These are phyloP conservation scores for Infundibulicybe gibba DNA, from an alignment of 768 basidiomycete genomes.

Conservation along the genomic window DNA sequence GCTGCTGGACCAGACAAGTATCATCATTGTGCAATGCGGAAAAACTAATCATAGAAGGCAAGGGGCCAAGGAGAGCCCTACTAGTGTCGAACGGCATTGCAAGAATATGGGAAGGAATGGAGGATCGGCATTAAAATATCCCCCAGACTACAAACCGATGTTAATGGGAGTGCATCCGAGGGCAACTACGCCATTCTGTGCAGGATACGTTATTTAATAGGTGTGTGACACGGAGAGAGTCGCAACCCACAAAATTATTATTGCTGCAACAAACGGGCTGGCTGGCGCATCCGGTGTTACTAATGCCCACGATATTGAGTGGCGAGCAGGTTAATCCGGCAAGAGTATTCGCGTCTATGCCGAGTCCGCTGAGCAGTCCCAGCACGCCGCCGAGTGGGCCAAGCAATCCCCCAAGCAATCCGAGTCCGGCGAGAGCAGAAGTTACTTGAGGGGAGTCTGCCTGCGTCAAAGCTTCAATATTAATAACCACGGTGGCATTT, in stretches of 20 bases:
- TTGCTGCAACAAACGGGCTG: conserved; percentile 15
- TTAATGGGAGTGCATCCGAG: conserved; percentile 14
- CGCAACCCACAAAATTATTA: conserved; percentile 9
- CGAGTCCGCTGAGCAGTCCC: neutral
- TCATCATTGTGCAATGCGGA: too few relatives aligned
- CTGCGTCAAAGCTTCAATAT: neutral
- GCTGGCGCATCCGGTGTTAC: conserved; percentile 1
- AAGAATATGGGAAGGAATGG: too few relatives aligned
- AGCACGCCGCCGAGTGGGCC: neutral
- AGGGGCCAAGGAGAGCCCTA: too few relatives aligned
- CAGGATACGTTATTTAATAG: neutral
- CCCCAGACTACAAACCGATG: neutral
- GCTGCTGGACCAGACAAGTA: too few relatives aligned
- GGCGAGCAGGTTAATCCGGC: neutral
- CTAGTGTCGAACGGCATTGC: too few relatives aligned
- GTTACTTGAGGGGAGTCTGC: neutral
- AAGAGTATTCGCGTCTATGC: neutral
- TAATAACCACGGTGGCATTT: neutral
- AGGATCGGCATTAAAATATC: too few relatives aligned
- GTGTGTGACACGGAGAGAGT: neutral
- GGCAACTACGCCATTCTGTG: conserved; percentile 10
- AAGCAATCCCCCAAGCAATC: too few relatives aligned
- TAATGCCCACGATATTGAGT: neutral
- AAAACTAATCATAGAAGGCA: too few relatives aligned
- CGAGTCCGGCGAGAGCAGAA: too few relatives aligned